A percentile compares a stretch with the other conserved stretches of the same genome.
Evolutionary conservation across 805 yeast species (phyloP).

Genomic region (Candida koratica): DNA sequence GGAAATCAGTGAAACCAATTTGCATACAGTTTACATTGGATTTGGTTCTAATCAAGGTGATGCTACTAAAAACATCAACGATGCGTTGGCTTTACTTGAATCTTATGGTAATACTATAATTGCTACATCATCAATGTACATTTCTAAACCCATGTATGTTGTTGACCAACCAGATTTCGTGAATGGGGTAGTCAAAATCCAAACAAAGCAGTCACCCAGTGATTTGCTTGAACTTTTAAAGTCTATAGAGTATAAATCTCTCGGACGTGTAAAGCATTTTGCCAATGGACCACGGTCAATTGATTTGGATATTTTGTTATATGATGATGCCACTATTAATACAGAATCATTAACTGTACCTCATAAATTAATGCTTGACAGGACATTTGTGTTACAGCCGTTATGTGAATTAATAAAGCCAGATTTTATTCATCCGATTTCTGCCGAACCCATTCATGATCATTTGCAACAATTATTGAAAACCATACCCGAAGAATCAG

Average conservation of each 20-base stretch:
- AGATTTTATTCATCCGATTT: conserved; percentile 70
- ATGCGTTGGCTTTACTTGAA: conserved; percentile 49
- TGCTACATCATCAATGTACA: conserved; percentile 72
- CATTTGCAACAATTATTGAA: conserved; percentile 55
- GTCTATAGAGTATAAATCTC: conserved; percentile 67
- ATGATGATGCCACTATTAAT: conserved; percentile 56
- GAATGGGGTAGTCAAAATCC: conserved; percentile 73
- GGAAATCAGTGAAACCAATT: conserved; percentile 2
- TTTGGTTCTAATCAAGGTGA: conserved; percentile 89
- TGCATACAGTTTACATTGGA: conserved; percentile 67
- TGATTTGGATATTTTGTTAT: conserved; percentile 83
- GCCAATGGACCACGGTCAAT: conserved; percentile 92
- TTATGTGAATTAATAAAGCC: conserved; percentile 76
- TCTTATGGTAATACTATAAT: conserved; percentile 42
- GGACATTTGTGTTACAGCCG: conserved; percentile 89
- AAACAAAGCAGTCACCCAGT: conserved; percentile 61
- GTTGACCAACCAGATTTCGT: conserved; percentile 74
- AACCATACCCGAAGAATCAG: conserved; percentile 29
- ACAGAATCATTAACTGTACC: conserved; percentile 66
- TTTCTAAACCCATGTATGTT: conserved; percentile 90
- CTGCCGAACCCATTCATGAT: conserved; percentile 72
- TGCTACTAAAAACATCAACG: conserved; percentile 55
- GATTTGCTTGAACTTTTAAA: conserved; percentile 61
- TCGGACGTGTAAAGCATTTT: conserved; percentile 68
- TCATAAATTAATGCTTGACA: conserved; percentile 81